Base-by-base conservation (phyloP, 192 early-diverging fungal species). In the Podila minutissima region DNA sequence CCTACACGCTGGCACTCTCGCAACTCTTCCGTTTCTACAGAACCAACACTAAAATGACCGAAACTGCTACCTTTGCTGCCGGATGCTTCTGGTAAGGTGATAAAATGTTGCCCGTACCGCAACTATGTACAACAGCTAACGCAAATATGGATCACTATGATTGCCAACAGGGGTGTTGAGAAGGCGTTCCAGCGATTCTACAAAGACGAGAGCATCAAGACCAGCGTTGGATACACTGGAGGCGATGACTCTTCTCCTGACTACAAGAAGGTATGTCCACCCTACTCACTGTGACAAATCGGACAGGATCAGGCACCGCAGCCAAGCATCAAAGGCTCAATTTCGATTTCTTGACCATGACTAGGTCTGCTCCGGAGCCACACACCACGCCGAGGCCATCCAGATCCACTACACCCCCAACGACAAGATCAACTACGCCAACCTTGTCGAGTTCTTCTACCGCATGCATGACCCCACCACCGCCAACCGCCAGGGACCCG, bases 81-180 rank as follows among this genome's bases (percentile, higher is more conserved):
- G 97, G 97, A 53, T 98, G 97, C 85, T 98, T 98, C 84, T 98
- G 97, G 97, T 89, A 85, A 57, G 32, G 66, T 19, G 53, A 51
- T 17, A 51, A 29, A 8, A 9, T 15, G 24, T 46, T 28, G 20
- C 31, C n/a, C 3, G n/a, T 41, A 15, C 0, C 22, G 20, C 28
- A 8, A 4, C 13, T 59, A 35, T 4, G 59, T 17, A 37, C 57
- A 49, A 50, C 28, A 41, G 3, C 37, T 26, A 33, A 46, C 41
- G 35, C 20, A 22, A 29, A 7, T 41, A 26, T 32, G 13, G 53
- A 65, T 60, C 31, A 62, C 38, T 31, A 1, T 20, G 38, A 6
- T 28, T 26, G 20, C 31, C 29, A 9, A 57, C 50, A 90, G 89
- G 89, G 89, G 89, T 46, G 89, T 90, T 7, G 87, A 90, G 66